A percentile compares a stretch with the other conserved stretches of the same genome.
phyloP scores from a whole-genome alignment of 108 stramenopile genomes.

The Cyclostephanos tholiformis region DNA sequence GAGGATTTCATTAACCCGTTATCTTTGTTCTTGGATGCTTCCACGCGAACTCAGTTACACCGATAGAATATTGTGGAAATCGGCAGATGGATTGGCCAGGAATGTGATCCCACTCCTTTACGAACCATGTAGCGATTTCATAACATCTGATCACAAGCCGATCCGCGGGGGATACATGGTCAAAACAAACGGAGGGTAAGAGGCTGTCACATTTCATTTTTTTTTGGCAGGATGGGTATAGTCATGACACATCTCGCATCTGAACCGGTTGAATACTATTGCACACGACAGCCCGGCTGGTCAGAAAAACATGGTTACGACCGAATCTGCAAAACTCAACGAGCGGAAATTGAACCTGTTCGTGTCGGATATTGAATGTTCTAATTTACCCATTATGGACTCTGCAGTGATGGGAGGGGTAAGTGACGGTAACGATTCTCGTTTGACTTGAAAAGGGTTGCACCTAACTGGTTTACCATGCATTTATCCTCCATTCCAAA shows the following conservation, averaged over 20 bases:
- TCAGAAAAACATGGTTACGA: neutral
- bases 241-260: neutral
- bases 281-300: neutral
- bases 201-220: neutral
- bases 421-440: neutral
- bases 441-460: neutral
- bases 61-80: conserved; percentile 75
- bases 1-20: neutral
- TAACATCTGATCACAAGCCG: conserved; percentile 87
- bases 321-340: neutral
- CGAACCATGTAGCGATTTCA: conserved; percentile 65
- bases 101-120: conserved; percentile 58
- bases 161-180: conserved; percentile 72
- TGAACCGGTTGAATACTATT: neutral
- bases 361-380: conserved; percentile 57
- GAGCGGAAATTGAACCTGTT: conserved; percentile 46
- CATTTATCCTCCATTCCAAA: neutral
- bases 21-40: neutral
- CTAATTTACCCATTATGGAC: conserved; percentile 62
- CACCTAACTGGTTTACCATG: neutral
- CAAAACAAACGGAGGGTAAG: conserved; percentile 46
- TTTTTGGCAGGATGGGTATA: neutral
- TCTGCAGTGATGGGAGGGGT: conserved; percentile 39
- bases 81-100: conserved; percentile 49
- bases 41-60: conserved; percentile 47